Base-by-base conservation (phyloP, 2,329 filamentous ascomycete species). In the Scedosporium minutisporum region DNA sequence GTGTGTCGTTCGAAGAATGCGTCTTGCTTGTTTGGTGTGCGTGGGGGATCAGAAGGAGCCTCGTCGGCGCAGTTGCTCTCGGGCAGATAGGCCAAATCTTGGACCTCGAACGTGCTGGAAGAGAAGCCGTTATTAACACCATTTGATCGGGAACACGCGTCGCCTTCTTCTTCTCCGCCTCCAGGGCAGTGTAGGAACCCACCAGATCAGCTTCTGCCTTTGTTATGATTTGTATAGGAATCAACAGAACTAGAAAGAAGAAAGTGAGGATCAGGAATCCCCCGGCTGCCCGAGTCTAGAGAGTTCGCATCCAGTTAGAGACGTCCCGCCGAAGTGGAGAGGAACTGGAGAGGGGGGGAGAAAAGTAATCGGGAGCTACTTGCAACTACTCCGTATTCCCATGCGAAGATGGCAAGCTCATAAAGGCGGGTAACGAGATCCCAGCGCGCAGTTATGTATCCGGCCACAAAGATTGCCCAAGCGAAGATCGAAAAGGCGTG, bases 361-460 rank as follows among this genome's bases (percentile, higher is more conserved):
- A 21, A 16, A 55, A 7, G 33, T 21, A 48, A 25, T 33, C n/a
- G 25, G 58, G 44, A 63, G 23, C 46, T 51, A 80, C 88, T 72
- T 80, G 96, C 92, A 74, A 97, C 89, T 71, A 99, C 95, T 73
- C 93, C 92, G 90, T 97, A 91, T 76, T 97, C 90, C 92, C 93
- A 97, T 69, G 96, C 95, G 76, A 97, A 99, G 68, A 96, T 89
- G 69, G 91, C 90, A 71, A 99, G 86, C 78, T 99, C 93, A 88
- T 97, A 96, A 71, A 97, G 84, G 71, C 93, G 88, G 70, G 93
- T 97, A 69, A 97, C 92, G 66, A 99, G 87, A 78, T 97, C 95
- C 93, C 95, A 99, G 82, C 95, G 90, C 74, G 95, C 95, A 78
- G 95, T 99, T 76, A 93, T 97, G 83, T 99, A 99, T 77, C 95